Evolutionary conservation across 495 filamentous ascomycete species (phyloP), one percentile per base, ranked within the genome.

Genomic region (Aspergillus ostianus): DNA sequence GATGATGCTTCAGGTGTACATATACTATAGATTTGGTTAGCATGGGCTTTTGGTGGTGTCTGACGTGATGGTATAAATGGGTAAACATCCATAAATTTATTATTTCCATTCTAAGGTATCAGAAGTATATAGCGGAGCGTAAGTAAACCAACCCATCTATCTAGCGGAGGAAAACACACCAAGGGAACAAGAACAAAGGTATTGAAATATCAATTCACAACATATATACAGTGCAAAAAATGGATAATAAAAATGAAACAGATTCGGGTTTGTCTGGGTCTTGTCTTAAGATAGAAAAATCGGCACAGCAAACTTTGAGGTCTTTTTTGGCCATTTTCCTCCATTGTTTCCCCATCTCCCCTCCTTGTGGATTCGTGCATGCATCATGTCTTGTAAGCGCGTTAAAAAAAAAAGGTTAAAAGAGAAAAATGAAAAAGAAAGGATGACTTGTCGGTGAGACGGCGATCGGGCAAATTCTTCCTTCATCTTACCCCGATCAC

Each of bases 331-430:
- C 10, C 29, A 36, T 53, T 53, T 32, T 32, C 15, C 32, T 32
- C 21, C 29, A 26, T 53, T 53, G 23, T 53, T 49, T 26, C 23
- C 44, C 44, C 44, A 19, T 47, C 48, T 48, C 54, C 54, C 45
- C 26, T 49, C 48, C 3, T 49, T 49, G 26, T 53, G 29, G 20
- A 41, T 49, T 56, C 55, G 55, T 56, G 46, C 59, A 62, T 48
- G 47, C 53, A 53, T 57, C 59, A 61, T 60, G 44, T 47, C 45
- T 51, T 53, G 36, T 47, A 59, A 21, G 45, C 50, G 48, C 49
- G 50, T 59, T 45, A 59, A 52, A 23, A 30, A 47, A 27, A 47
- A 30, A 27, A 32, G 6, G 5, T 2, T 15, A 41, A 41, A 41
- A 15, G 12, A 5, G 5, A 41, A 15, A 41, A 15, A 41, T 15